These are phyloP conservation scores for Solanum chilense DNA, from an alignment of 257 asterid species.

Conservation along the genomic window DNA sequence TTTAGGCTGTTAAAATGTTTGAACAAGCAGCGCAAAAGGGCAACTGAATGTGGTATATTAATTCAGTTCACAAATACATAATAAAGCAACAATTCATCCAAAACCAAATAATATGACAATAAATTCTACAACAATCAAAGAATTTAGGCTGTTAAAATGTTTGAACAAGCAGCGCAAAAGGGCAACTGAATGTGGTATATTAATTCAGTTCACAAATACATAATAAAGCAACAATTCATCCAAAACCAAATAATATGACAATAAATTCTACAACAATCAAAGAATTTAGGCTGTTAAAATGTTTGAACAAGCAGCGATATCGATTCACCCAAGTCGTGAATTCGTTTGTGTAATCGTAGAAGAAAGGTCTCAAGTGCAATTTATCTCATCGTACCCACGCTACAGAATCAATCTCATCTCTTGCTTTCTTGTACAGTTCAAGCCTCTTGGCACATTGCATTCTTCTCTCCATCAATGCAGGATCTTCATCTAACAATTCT, in stretches of 20 bases:
- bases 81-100: too few species aligned
- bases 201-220: not conserved
- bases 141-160: too few species aligned
- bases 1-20: too few species aligned
- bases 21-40: too few species aligned
- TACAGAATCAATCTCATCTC: slow-evolving; percentile 88
- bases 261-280: not conserved
- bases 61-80: too few species aligned
- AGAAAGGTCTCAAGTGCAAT: not conserved
- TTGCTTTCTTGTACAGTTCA: slow-evolving; percentile 82
- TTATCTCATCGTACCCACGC: slow-evolving; percentile 54
- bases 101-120: too few species aligned
- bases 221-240: not conserved
- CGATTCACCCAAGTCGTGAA: not conserved
- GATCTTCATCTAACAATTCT: slow-evolving; percentile 76
- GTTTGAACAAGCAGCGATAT: not conserved
- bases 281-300: slow-evolving; percentile 13
- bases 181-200: not conserved
- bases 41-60: too few species aligned
- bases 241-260: not conserved
- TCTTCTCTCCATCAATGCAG: slow-evolving; percentile 87
- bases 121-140: too few species aligned
- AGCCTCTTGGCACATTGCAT: slow-evolving; percentile 63
- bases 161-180: too few species aligned
- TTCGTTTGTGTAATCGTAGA: not conserved